Base-by-base conservation (phyloP, 1,284 basidiomycete genomes). In the Takashimella tepidaria region DNA sequence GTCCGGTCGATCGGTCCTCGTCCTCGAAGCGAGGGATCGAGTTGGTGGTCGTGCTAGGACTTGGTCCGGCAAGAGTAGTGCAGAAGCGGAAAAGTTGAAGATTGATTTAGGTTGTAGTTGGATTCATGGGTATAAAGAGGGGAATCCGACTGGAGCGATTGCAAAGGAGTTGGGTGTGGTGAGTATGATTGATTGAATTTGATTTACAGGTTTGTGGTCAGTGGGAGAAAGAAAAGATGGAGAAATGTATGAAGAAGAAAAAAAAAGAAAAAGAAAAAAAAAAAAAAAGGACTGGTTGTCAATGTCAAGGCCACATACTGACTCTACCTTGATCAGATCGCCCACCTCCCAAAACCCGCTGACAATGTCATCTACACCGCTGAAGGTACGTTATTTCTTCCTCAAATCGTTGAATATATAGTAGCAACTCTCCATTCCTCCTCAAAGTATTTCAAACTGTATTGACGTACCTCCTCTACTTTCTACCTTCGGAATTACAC, bases 121-220 rank as follows among this genome's bases (percentile, higher is more conserved):
- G 75, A 78, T 79, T 37, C 79, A 80, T 60, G 79, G 79, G 12
- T 78, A 74, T 59, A 67, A 73, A 24, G 76, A 79, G 58, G 79
- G 79, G 3, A 77, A 74, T 49, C 79, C 78, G 0, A 67, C 77
- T 19, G 68, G 73, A 31, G 59, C 56, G 5, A 67, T 80, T 19
- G 75, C 76, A 1, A 69, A 75, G 48, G 67, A 66, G 37, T 63
- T 78, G 41, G 71, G 69, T 1, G 70, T 78, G 13, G 67, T 76
- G 31, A 57, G 70, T 66, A 4, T n/a, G n/a, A n/a, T 3, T 37
- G 19, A 37, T 37, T 8, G 16, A 16, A 37, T 37, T 37, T 8
- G 31, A 16, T 37, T 37, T 37, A 37, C 10, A 37, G 31, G 31
- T 8, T 8, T 37, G 31, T 8, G 10, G 16, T 37, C 16, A 16